These are phyloP conservation scores for Aspergillus sp. DNA, from an alignment of 2,329 filamentous ascomycete genomes.

Conservation along the genomic window DNA sequence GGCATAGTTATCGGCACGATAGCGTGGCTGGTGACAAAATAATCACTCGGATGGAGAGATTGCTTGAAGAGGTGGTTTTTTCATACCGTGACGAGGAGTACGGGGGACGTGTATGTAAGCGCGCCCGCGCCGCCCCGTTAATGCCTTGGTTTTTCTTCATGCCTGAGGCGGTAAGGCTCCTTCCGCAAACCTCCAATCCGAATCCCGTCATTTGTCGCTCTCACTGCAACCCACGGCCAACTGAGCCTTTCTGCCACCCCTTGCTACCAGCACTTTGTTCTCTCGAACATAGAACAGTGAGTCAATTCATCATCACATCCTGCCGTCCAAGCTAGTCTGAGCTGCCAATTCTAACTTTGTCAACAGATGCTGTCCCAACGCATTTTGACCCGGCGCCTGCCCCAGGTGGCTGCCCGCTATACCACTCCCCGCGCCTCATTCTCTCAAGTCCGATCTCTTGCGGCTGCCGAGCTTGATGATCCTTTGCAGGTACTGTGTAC, in stretches of 20 bases:
- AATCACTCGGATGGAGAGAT: slow-evolving; percentile 23
- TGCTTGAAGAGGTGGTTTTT: slow-evolving; percentile 36
- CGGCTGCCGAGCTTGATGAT: slow-evolving; percentile 36
- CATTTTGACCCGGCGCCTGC: slow-evolving; percentile 39
- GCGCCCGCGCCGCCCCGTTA: slow-evolving; percentile 9
- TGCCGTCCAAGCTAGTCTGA: background rate
- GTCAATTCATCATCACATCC: slow-evolving; percentile 3
- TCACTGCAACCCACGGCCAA: too few relatives aligned
- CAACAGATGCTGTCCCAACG: slow-evolving; percentile 42
- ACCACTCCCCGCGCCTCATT: slow-evolving; percentile 37
- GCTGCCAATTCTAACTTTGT: slow-evolving; percentile 15
- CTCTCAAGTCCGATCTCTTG: slow-evolving; percentile 36
- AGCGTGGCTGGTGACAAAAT: slow-evolving; percentile 35
- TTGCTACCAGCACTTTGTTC: slow-evolving; percentile 12
- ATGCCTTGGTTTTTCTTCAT: background rate
- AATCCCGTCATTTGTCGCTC: slow-evolving; percentile 3
- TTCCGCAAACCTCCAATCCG: slow-evolving; percentile 26
- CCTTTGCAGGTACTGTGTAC: slow-evolving; percentile 37
- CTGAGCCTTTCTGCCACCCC: slow-evolving; percentile 1
- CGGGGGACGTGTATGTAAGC: slow-evolving; percentile 27
- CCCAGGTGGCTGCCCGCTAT: slow-evolving; percentile 33
- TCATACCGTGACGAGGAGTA: slow-evolving; percentile 25
- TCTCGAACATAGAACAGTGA: slow-evolving; percentile 20
- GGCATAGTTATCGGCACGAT: slow-evolving; percentile 40
- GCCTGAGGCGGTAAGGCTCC: slow-evolving; percentile 13